phyloP scores from a whole-genome alignment of 345 rosid species.

The Ailanthus altissimus region DNA sequence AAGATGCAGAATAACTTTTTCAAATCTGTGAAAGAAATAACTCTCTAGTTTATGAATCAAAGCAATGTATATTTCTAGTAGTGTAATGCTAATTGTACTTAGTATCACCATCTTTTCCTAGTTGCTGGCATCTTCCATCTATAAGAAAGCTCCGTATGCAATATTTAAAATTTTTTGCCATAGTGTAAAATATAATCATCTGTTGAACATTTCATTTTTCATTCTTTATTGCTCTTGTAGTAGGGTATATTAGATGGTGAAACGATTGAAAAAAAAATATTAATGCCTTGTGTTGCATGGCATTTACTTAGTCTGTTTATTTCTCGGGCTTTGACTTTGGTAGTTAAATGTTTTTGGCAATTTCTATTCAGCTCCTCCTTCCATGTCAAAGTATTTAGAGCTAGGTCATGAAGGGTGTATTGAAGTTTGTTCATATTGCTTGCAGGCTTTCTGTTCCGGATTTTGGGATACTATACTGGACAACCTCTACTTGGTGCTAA shows the following conservation, averaged over 20 bases:
- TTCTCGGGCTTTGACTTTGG: neutral
- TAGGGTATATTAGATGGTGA: neutral
- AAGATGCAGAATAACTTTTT: neutral
- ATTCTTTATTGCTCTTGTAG: neutral
- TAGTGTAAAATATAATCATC: neutral
- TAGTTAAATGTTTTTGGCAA: neutral
- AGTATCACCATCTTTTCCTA: too few species aligned
- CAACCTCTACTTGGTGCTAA: slow-evolving; percentile 94
- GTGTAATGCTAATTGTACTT: neutral
- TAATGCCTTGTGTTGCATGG: neutral
- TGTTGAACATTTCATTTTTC: neutral
- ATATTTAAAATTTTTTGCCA: too few species aligned
- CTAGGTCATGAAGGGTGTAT: neutral
- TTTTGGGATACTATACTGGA: slow-evolving; percentile 87
- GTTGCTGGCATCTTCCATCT: too few species aligned
- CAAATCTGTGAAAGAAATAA: neutral
- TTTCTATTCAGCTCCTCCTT: neutral
- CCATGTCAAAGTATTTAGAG: neutral
- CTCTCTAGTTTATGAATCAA: neutral
- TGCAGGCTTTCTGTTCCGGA: slow-evolving; percentile 79
- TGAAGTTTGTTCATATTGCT: slow-evolving; percentile 11
- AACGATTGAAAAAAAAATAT: neutral
- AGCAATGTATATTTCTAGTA: neutral
- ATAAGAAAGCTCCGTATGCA: too few species aligned
- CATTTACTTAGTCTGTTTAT: neutral